Base-by-base conservation (phyloP, 148 eudicot genomes). In the Chenopodium quinoa region DNA sequence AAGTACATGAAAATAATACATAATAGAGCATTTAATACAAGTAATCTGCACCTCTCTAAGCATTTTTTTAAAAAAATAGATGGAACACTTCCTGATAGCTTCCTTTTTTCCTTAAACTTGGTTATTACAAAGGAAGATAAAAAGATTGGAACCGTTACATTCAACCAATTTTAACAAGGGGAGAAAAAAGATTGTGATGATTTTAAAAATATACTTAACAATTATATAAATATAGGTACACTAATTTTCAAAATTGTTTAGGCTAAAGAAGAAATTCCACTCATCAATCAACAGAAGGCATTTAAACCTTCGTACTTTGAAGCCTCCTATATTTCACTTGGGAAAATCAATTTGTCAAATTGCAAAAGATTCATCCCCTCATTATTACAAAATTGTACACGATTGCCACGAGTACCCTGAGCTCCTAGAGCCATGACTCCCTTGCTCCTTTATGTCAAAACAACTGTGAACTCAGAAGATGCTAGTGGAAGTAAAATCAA, bases 341-440 rank as follows among this genome's bases (percentile, higher is more conserved):
- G 58, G 37, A 20, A 40, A 66, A 37, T 62, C 27, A 40, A 48
- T 83, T 64, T 32, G 72, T 34, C 19, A 70, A 31, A 68, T 75
- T 46, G 48, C 71, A 76, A 40, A 37, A 78, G 62, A 37, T 54
- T 46, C 72, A 75, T 12, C 56, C 76, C 37, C 76, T 82, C 47
- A 46, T 75, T 84, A 80, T 84, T 80, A 71, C 86, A 84, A 84
- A 84, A 84, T 71, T 84, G 80, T 58, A 71, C 64, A 23, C 34
- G 44, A 72, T 25, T 48, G 23, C 47, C 19, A 60, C 48, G 14
- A 48, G 72, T 63, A 73, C 34, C 73, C 86, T 48, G 52, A 48
- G 29, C 73, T 70, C 77, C 71, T 71, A 23, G 34, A 63, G 76
- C 80, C 20, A 13, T 27, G 58, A 80, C 32, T 75, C 71, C 27